Base-by-base conservation (phyloP, 169 alveolate species). In the Besnoitia besnoiti region DNA sequence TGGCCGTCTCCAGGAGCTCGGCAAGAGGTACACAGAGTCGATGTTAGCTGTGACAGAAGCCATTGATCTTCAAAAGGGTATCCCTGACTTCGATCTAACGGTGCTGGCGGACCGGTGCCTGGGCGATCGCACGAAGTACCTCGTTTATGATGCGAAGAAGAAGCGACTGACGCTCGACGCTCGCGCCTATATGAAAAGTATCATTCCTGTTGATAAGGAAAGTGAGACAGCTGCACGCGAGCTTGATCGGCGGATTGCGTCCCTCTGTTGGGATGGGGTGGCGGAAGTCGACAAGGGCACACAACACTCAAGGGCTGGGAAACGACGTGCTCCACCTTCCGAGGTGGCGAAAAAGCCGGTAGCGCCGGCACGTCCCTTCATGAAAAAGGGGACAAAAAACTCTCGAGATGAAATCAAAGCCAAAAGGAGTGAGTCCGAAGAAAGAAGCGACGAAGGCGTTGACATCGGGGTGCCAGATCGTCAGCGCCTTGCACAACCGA, bases 191-290 rank as follows among this genome's bases (percentile, higher is more conserved):
- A 67, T 67, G 80, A 35, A 30, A 67, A 21, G 19, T n/a, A n/a
- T 67, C 80, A 67, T 67, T 67, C 80, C 80, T 14, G 42, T 30
- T 33, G 80, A 67, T 7, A 1, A 0, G 19, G 80, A 67, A 24
- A 67, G 80, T n/a, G 80, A n/a, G 80, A n/a, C 80, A 5, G 80
- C 80, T n/a, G 80, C 80, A 35, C 10, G n/a, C 44, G 80, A 33
- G 47, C 80, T 35, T 37, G 47, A 67, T 30, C 80, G n/a, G n/a
- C 46, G 80, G 80, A 35, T 67, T 67, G 47, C 42, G 44, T 35
- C 42, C 44, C 80, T 33, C 12, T 35, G 44, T 24, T 67, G 10
- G 44, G 47, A 67, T 24, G 47, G 4, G 2, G 21, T 0, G n/a
- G 0, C 10, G n/a, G n/a, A 67, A 2, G 44, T n/a, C 80, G 40